A percentile compares a stretch with the other conserved stretches of the same genome.
These are phyloP conservation scores for Keithomyces neogunnii DNA, from an alignment of 2,329 filamentous ascomycete genomes.

Conservation along the genomic window DNA sequence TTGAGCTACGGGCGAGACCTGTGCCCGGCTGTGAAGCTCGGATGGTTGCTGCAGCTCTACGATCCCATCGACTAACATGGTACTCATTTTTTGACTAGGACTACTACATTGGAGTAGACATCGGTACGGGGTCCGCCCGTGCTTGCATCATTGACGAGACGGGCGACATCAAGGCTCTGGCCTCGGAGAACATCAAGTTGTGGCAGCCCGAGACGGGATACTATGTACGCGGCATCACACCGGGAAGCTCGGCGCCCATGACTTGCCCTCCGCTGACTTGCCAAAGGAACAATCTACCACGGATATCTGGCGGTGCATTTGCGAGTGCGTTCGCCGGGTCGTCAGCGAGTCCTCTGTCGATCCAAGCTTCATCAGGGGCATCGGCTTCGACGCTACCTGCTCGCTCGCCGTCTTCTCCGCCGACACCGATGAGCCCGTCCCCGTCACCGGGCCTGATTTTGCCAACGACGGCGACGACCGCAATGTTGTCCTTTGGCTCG, in stretches of 20 bases:
- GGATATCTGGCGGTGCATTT: constrained; percentile 95
- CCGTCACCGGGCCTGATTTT: constrained; percentile 85
- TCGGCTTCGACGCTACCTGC: constrained; percentile 98
- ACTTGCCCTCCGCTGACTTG: constrained; percentile 7
- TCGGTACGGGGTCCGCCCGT: constrained; percentile 89
- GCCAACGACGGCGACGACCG: constrained; percentile 68
- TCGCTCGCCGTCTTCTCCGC: constrained; percentile 84
- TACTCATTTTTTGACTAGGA: constrained; percentile 28
- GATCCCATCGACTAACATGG: constrained; percentile 9
- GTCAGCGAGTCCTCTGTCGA: constrained; percentile 76
- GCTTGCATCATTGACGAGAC: constrained; percentile 91
- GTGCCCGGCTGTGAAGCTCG: too few species aligned
- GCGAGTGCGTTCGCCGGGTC: constrained; percentile 74
- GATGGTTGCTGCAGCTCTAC: background rate
- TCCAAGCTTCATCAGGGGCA: constrained; percentile 67
- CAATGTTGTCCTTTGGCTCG: constrained; percentile 95
- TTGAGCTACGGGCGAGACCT: too few species aligned
- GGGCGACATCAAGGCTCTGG: constrained; percentile 75
- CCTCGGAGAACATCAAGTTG: constrained; percentile 67
- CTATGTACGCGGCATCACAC: constrained; percentile 47
- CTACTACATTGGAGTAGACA: constrained; percentile 79
- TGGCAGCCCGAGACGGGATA: constrained; percentile 72
- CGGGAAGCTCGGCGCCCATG: background rate
- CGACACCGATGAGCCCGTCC: constrained; percentile 82
- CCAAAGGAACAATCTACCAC: constrained; percentile 86